phyloP scores from a whole-genome alignment of 1,139 yeast genomes.

The Blastobotrys buckinghamii region DNA sequence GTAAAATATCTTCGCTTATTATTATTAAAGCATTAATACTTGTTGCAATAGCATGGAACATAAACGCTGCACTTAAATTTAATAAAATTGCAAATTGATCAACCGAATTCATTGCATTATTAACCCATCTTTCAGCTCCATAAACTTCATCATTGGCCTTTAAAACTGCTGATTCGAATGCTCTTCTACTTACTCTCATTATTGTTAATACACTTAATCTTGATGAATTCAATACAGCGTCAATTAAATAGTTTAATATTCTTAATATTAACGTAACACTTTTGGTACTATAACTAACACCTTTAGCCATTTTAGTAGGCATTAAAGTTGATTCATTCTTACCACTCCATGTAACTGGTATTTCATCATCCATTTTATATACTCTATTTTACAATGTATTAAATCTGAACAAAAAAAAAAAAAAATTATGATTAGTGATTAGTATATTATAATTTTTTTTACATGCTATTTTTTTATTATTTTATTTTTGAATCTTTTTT shows the following conservation, averaged over 20 bases:
- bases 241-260: slow-evolving; percentile 26
- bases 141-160: slow-evolving; percentile 30
- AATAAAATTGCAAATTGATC: slow-evolving; percentile 27
- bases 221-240: slow-evolving; percentile 27
- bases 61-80: slow-evolving; percentile 29
- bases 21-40: slow-evolving; percentile 24
- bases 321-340: not conserved
- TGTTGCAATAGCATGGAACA: slow-evolving; percentile 28
- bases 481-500: not conserved
- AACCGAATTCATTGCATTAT: slow-evolving; percentile 20
- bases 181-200: slow-evolving; percentile 28
- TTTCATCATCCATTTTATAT: not conserved
- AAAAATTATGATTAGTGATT: not conserved
- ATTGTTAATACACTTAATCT: slow-evolving; percentile 27
- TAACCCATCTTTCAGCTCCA: slow-evolving; percentile 23
- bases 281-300: slow-evolving; percentile 22
- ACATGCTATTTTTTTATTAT: not conserved
- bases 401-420: not conserved
- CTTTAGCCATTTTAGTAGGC: not conserved
- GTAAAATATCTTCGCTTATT: slow-evolving; percentile 31
- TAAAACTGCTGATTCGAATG: slow-evolving; percentile 27
- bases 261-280: slow-evolving; percentile 29
- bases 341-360: not conserved
- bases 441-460: not conserved
- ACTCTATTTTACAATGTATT: no score